Base-by-base conservation (phyloP, 176 grass and related monocot genomes). In the Phoenix roebelenii region DNA sequence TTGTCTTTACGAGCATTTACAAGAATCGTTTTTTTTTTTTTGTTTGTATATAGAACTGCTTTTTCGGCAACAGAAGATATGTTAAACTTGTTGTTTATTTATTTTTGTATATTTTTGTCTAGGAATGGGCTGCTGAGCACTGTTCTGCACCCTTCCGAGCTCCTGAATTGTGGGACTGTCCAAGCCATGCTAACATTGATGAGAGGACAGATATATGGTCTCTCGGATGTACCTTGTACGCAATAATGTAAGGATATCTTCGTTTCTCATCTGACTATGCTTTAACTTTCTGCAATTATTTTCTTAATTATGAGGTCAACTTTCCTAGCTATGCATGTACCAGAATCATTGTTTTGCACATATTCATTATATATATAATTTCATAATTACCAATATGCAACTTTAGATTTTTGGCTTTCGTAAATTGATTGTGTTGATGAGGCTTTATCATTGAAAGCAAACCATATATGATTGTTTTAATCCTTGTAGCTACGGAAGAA, bases 181-280 rank as follows among this genome's bases (percentile, higher is more conserved):
- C 83, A 51, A 81, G 59, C 28, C 68, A 93, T 76, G 55, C 67
- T 55, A 74, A 93, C 54, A 78, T 93, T 61, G 89, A 93, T 63
- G 89, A 87, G 77, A 77, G 89, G 60, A 93, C 89, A 68, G 89
- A 93, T 63, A 69, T 93, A 61, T 93, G 89, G 89, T 93, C 89
- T 70, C 77, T 93, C 9, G 89, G 89, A 65, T 93, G 89, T 67
- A 84, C 80, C 50, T 60, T 93, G 15, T 84, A 84, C 67, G 89
- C 83, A 29, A 87, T 81, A 68, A 93, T 93, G 89, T 93, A 80
- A 64, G 83, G 89, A 51, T 50, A 66, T 55, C 18, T 22, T 68
- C 15, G n/a, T 54, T 74, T 60, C 50, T 16, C 23, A 44, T 32
- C 18, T 59, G 20, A 52, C 3, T 68, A 60, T 24, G 50, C 49